Conservation (phyloP, 441 rosid species). For the Geranium incanum region DNA sequence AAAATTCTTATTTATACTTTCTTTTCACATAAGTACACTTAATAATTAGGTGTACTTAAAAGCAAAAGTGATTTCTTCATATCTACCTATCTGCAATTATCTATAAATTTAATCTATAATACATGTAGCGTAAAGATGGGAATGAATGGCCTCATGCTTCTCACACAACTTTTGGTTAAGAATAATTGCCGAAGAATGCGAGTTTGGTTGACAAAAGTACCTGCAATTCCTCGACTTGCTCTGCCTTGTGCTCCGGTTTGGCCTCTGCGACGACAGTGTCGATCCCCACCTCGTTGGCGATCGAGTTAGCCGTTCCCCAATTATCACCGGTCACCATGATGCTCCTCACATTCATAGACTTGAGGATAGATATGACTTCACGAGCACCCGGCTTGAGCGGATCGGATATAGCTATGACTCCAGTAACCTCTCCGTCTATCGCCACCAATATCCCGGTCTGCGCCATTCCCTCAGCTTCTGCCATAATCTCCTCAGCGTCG, state of each 20-base stretch:
- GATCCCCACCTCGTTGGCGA: conserved; percentile 71
- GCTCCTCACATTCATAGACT: conserved; percentile 66
- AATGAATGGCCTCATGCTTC: no score
- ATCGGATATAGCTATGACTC: conserved; percentile 70
- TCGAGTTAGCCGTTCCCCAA: conserved; percentile 87
- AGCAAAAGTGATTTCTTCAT: no score
- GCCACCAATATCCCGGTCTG: conserved; percentile 77
- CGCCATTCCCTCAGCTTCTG: conserved; percentile 62
- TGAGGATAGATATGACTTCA: conserved; percentile 69
- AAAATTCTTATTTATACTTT: no score
- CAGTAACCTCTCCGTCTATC: conserved; percentile 48
- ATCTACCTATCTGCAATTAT: no score
- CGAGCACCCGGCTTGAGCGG: conserved; percentile 60
- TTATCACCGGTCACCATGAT: conserved; percentile 92
- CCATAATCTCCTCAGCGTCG: conserved; percentile 63
- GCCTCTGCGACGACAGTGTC: conserved; percentile 76
- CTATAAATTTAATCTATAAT: no score
- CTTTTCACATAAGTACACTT: no score
- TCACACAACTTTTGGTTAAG: no score
- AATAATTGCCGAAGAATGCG: no score
- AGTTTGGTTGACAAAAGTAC: conserved; percentile 20
- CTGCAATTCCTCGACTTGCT: conserved; percentile 77
- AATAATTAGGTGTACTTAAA: no score
- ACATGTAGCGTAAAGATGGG: no score
- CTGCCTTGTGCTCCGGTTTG: conserved; percentile 82